Conservation (phyloP, 352 stramenopile genomes). For the Pythium myriotylum region DNA sequence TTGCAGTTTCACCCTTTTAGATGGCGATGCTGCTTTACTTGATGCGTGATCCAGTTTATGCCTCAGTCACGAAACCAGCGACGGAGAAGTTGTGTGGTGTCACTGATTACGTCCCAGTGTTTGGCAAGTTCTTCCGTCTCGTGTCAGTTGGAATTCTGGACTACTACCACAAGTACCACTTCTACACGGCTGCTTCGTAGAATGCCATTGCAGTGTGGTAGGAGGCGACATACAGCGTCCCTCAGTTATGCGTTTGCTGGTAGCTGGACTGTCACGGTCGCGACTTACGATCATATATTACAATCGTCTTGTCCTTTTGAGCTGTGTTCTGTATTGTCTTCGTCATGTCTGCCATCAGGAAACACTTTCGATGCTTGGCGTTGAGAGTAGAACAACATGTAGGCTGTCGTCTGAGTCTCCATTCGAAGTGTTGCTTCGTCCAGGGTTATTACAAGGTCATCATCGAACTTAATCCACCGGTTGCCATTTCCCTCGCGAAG, state of each 20-base stretch:
- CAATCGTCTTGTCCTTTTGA: slow-evolving; percentile 20
- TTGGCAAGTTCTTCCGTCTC: slow-evolving; percentile 76
- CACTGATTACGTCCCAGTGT: slow-evolving; percentile 64
- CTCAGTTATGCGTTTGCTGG: no score
- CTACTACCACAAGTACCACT: slow-evolving; percentile 89
- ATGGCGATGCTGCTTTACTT: slow-evolving; percentile 85
- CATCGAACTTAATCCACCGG: slow-evolving; percentile 73
- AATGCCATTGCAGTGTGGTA: not conserved
- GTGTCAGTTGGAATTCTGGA: slow-evolving; percentile 66
- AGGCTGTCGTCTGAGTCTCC: slow-evolving; percentile 65
- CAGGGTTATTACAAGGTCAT: slow-evolving; percentile 59
- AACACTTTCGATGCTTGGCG: not conserved
- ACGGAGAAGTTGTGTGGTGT: slow-evolving; percentile 67
- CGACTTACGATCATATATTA: slow-evolving; percentile 18
- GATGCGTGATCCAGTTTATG: slow-evolving; percentile 79
- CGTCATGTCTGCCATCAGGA: not conserved
- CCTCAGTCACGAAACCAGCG: slow-evolving; percentile 63
- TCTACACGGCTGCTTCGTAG: slow-evolving; percentile 89
- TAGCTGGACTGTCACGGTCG: not conserved
- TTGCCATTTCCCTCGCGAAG: slow-evolving; percentile 3
- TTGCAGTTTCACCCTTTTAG: slow-evolving; percentile 31
- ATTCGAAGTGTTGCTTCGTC: slow-evolving; percentile 41
- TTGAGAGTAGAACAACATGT: slow-evolving; percentile 75
- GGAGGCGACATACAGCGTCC: no score
- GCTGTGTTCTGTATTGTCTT: slow-evolving; percentile 9